These are phyloP conservation scores for Umbelopsis sp. DNA, from an alignment of 192 early-diverging fungal species.

Conservation along the genomic window DNA sequence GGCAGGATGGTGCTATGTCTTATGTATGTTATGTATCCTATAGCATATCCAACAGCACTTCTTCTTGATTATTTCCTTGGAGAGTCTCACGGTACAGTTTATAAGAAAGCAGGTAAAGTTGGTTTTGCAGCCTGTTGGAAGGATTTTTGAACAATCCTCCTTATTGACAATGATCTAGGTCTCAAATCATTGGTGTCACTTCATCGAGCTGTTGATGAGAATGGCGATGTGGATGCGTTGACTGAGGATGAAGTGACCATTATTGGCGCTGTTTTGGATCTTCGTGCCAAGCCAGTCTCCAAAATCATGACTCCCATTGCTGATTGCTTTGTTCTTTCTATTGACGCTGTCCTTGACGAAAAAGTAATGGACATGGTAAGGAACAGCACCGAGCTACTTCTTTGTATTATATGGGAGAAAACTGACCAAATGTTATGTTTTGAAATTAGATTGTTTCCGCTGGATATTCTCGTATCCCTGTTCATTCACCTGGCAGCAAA, in stretches of 20 bases:
- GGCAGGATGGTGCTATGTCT: slow-evolving; percentile 60
- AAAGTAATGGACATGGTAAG: slow-evolving; percentile 48
- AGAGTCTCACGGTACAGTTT: slow-evolving; percentile 86
- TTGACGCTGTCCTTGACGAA: slow-evolving; percentile 62
- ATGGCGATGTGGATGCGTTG: slow-evolving; percentile 60
- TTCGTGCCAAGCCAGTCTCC: slow-evolving; percentile 69
- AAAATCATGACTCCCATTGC: slow-evolving; percentile 73
- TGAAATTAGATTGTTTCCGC: slow-evolving; percentile 55
- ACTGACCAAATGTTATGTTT: slow-evolving; percentile 22
- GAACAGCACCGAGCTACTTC: background rate
- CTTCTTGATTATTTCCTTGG: slow-evolving; percentile 89
- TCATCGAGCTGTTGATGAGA: slow-evolving; percentile 60
- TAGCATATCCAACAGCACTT: slow-evolving; percentile 86
- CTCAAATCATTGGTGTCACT: slow-evolving; percentile 79
- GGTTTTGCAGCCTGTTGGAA: background rate
- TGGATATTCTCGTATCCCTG: slow-evolving; percentile 80
- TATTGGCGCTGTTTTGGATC: slow-evolving; percentile 75
- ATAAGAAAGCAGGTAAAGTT: slow-evolving; percentile 63
- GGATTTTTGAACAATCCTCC: background rate
- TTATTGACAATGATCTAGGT: slow-evolving; percentile 34
- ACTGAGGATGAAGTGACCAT: slow-evolving; percentile 81
- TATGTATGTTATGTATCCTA: slow-evolving; percentile 69
- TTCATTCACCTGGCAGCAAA: slow-evolving; percentile 60
- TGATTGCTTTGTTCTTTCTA: slow-evolving; percentile 68
- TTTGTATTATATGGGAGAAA: background rate